Evolutionary conservation across 2,329 filamentous ascomycete species (phyloP), one percentile per base, ranked within the genome.

Genomic region (Paraphoma chrysanthemicola): DNA sequence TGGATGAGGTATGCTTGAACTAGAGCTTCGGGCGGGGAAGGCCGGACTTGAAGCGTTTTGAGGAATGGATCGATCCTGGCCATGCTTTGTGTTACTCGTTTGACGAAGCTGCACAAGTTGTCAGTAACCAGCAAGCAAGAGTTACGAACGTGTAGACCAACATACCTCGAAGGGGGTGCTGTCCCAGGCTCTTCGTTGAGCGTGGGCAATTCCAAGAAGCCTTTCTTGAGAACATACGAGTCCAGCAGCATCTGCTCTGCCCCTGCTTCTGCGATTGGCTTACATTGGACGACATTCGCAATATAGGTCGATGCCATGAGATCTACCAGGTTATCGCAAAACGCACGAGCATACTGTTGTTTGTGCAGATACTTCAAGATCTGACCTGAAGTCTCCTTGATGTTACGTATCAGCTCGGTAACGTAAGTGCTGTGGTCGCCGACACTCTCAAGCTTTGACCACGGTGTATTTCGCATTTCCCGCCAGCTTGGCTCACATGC

Each of bases 191-290:
- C 82, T 17, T 83, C 72, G 30, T 81, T 87, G 69, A 82, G 81
- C 17, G 85, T 88, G 59, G 93, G 82, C 5, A 97, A 82, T 53
- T 86, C 88, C 48, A 88, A 87, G 57, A 96, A 88, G 1, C 87
- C 87, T 70, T 94, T 93, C 55, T 92, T 93, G 18, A 97, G 82
- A 8, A 91, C 91, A 71, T 98, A 98, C 62, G 94, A 93, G 78
- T 99, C 95, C 4, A 99, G 86, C 17, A 98, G 84, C 93, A 99
- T 97, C 87, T 97, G 95, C 77, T 99, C 94, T 10, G 95, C 95
- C 11, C 93, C 95, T 52, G 93, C 91, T 78, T 98, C 95, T 5
- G 92, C 94, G 47, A 99, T 90, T 0, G 95, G 95, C 64, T 89
- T 89, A 78, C 93, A 97, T 71, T 92, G 90, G 42, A 96, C 92